Evolutionary conservation across 2,329 filamentous ascomycete species (phyloP).

Genomic region (Periconia macrospinosa): DNA sequence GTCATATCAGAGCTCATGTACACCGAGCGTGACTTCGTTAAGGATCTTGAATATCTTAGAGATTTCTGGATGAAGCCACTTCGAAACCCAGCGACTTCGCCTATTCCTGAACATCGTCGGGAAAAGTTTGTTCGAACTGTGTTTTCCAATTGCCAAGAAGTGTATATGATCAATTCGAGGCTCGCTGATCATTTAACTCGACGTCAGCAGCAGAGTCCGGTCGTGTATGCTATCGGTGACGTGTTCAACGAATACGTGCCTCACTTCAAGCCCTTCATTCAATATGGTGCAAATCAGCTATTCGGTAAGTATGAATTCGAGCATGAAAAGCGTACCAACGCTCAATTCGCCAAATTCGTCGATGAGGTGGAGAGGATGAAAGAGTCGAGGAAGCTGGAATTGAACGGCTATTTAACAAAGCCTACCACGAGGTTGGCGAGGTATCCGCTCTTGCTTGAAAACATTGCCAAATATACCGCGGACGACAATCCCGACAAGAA

Average conservation of each 20-base stretch:
- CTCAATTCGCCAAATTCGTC: conserved; percentile 84
- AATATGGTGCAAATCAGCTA: conserved; percentile 92
- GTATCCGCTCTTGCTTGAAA: conserved; percentile 89
- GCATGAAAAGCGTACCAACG: conserved; percentile 86
- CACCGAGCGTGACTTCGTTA: conserved; percentile 97
- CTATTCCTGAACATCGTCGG: conserved; percentile 82
- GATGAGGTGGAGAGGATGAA: conserved; percentile 96
- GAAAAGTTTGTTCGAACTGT: conserved; percentile 93
- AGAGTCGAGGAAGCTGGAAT: conserved; percentile 92
- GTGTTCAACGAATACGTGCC: conserved; percentile 92
- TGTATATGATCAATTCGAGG: conserved; percentile 86
- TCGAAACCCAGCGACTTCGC: conserved; percentile 69
- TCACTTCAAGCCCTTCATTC: conserved; percentile 92
- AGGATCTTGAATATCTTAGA: conserved; percentile 93
- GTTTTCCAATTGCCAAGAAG: conserved; percentile 94
- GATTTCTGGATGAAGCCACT: conserved; percentile 99
- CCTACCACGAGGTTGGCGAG: conserved; percentile 92
- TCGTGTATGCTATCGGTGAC: conserved; percentile 88
- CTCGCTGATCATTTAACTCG: conserved; percentile 87
- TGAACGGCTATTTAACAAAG: conserved; percentile 97
- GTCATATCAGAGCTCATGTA: conserved; percentile 99
- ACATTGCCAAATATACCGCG: conserved; percentile 87
- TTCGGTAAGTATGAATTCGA: conserved; percentile 99
- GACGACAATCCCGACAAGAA: conserved; percentile 87
- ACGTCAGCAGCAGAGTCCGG: conserved; percentile 84